These are phyloP conservation scores for Dispira simplex DNA, from an alignment of 192 early-diverging fungal species.

Conservation along the genomic window DNA sequence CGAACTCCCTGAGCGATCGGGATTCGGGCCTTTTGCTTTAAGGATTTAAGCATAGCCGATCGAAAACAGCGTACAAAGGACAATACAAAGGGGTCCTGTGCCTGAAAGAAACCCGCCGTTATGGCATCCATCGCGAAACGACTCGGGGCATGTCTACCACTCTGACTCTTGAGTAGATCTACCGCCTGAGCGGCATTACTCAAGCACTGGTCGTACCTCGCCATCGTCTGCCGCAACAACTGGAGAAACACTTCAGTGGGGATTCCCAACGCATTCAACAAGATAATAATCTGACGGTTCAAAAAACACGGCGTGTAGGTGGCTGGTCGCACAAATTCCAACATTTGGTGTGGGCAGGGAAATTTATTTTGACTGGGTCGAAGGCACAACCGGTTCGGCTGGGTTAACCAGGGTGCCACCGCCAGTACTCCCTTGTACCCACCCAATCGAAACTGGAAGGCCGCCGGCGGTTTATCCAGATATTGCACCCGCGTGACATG, in stretches of 20 bases:
- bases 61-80: slow-evolving; percentile 28
- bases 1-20: slow-evolving; percentile 32
- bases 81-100: slow-evolving; percentile 24
- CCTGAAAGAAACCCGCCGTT: slow-evolving; percentile 26
- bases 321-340: slow-evolving; percentile 44
- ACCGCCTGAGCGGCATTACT: slow-evolving; percentile 19
- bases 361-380: slow-evolving; percentile 45
- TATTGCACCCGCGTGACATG: slow-evolving; percentile 22
- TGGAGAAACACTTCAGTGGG: slow-evolving; percentile 34
- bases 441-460: slow-evolving; percentile 56
- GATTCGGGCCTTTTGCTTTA: slow-evolving; percentile 36
- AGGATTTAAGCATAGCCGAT: slow-evolving; percentile 24
- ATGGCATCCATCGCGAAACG: slow-evolving; percentile 25
- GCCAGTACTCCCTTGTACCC: slow-evolving; percentile 47
- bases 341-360: slow-evolving; percentile 21
- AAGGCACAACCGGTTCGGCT: slow-evolving; percentile 17
- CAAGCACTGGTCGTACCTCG: slow-evolving; percentile 21
- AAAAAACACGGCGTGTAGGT: slow-evolving; percentile 32
- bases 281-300: slow-evolving; percentile 47
- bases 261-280: slow-evolving; percentile 39
- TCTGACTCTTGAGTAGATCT: slow-evolving; percentile 20
- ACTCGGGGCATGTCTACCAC: slow-evolving; percentile 27
- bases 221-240: slow-evolving; percentile 26
- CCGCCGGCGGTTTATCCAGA: slow-evolving; percentile 27
- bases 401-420: slow-evolving; percentile 16